These are phyloP conservation scores for Lanmaoa rubissima DNA, from an alignment of 768 basidiomycete genomes.

Conservation along the genomic window DNA sequence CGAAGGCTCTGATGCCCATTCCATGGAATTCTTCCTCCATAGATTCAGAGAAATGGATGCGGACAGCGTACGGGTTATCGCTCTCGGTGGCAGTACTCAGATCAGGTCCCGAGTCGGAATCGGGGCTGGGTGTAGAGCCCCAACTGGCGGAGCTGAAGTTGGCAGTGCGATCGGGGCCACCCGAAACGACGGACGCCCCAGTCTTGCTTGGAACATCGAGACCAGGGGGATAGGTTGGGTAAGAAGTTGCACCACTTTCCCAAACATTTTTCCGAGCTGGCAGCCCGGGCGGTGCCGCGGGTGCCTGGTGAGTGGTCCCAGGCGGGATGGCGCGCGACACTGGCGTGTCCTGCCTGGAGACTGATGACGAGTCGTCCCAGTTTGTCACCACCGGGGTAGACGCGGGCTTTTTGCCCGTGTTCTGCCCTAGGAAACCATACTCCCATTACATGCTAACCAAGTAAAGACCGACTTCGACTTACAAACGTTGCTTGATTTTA, in stretches of 20 bases:
- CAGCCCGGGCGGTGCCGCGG: constrained; percentile 12
- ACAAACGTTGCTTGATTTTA: constrained; percentile 32
- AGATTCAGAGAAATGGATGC: constrained; percentile 24
- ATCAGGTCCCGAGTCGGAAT: constrained; percentile 27
- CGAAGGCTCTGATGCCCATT: constrained; percentile 15
- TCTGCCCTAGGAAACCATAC: constrained; percentile 15
- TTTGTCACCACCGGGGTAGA: not conserved
- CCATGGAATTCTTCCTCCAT: constrained; percentile 33
- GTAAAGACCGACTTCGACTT: constrained; percentile 2
- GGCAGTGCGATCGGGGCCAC: constrained; percentile 4
- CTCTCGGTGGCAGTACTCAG: constrained; percentile 21
- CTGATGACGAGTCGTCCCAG: constrained; percentile 22
- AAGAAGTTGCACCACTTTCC: constrained; percentile 5
- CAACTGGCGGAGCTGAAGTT: constrained; percentile 19
- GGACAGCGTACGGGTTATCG: constrained; percentile 23
- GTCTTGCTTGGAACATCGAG: constrained; percentile 6
- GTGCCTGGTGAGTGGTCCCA: constrained; percentile 1
- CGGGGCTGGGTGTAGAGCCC: constrained; percentile 27
- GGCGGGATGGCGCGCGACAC: not conserved
- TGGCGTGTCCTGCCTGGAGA: constrained; percentile 21
- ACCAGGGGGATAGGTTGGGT: constrained; percentile 13
- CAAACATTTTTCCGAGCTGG: constrained; percentile 8
- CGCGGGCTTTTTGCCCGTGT: not conserved
- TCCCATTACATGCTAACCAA: not conserved
- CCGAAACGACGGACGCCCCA: not conserved